phyloP scores from a whole-genome alignment of 441 rosid genomes.

The Erodium texanum region DNA sequence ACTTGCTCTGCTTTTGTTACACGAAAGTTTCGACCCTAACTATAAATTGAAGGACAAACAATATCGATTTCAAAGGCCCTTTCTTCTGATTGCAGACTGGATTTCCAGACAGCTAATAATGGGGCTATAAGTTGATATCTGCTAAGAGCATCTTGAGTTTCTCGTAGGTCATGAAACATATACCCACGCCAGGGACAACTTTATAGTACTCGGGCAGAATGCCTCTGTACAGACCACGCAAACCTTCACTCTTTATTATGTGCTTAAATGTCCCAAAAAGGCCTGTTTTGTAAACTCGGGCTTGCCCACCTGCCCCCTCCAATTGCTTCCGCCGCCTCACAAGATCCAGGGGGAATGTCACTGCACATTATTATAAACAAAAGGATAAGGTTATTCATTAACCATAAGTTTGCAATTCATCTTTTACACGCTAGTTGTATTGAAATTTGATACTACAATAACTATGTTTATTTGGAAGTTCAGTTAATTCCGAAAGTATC shows the following conservation, averaged over 20 bases:
- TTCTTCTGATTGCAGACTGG: neutral
- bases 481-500: neutral
- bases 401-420: neutral
- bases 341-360: conserved; percentile 82
- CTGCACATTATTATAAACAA: conserved; percentile 34
- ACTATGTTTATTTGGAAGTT: neutral
- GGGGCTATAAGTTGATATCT: conserved; percentile 15
- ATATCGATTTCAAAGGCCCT: neutral
- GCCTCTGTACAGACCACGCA: conserved; percentile 73
- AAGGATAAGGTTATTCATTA: neutral
- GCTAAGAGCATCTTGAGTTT: conserved; percentile 55
- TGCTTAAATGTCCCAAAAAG: conserved; percentile 65
- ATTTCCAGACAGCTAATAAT: neutral
- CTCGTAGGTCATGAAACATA: conserved; percentile 90
- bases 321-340: conserved; percentile 84
- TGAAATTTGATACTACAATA: no score
- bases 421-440: no score
- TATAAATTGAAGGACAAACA: neutral
- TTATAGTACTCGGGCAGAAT: conserved; percentile 88
- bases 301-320: conserved; percentile 87
- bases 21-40: neutral
- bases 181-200: conserved; percentile 92
- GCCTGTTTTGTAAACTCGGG: conserved; percentile 64
- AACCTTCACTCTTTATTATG: conserved; percentile 61
- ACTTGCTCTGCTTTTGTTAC: conserved; percentile 3